phyloP scores from a whole-genome alignment of 2,329 filamentous ascomycete species.

The Metarhizium brunneum region DNA sequence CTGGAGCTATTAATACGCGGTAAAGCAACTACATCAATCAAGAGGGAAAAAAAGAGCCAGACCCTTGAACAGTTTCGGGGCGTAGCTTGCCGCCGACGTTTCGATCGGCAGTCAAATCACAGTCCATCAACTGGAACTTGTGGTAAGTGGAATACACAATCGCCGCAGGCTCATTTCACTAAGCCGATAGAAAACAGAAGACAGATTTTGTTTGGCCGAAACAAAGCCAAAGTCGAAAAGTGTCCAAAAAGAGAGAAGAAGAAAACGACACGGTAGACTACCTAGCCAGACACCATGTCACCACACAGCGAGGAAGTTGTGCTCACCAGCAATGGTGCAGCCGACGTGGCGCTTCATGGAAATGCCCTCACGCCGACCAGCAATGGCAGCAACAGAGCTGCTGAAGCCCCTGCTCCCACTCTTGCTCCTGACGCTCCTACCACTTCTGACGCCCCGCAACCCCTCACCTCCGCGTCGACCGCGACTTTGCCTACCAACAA shows the following conservation, averaged over 20 bases:
- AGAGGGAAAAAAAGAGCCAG: not conserved
- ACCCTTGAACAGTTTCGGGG: not conserved
- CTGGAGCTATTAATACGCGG: no score
- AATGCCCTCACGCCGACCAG: conserved; percentile 4
- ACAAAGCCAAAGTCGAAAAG: not conserved
- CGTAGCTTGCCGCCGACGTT: not conserved
- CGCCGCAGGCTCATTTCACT: not conserved
- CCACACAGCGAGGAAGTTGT: conserved; percentile 24
- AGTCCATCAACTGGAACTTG: not conserved
- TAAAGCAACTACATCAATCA: no score
- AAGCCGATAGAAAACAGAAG: not conserved
- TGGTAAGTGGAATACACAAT: not conserved
- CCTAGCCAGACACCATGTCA: conserved; percentile 16
- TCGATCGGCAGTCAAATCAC: not conserved
- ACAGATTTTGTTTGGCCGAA: not conserved
- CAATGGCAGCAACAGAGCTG: not conserved
- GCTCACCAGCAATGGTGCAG: conserved; percentile 17
- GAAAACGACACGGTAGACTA: not conserved
- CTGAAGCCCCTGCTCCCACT: not conserved
- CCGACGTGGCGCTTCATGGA: conserved; percentile 7
- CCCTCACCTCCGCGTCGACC: conserved; percentile 8
- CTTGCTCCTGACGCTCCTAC: not conserved
- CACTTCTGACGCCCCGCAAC: conserved; percentile 5
- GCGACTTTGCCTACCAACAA: conserved; percentile 7
- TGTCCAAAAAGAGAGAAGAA: not conserved